A percentile compares a stretch with the other conserved stretches of the same genome.
Conservation (phyloP, 305 asterid genomes). For the Vinca major region DNA sequence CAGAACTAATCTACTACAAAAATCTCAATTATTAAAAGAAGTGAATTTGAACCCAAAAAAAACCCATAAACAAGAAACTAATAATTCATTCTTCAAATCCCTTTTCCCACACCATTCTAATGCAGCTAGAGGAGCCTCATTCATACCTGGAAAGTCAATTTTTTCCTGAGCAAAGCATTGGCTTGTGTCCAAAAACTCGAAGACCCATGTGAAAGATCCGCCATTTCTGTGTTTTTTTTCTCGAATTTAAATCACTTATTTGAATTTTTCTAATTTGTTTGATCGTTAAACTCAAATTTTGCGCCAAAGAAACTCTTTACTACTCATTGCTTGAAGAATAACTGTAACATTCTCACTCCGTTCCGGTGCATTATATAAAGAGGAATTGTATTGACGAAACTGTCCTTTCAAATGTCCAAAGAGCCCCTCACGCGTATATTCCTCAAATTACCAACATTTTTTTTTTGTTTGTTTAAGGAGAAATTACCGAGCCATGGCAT, state of each 20-base stretch:
- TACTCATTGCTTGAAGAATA: not conserved
- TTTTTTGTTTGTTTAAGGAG: too few species aligned
- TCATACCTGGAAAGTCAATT: conserved; percentile 70
- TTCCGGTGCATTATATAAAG: not conserved
- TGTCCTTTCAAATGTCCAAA: not conserved
- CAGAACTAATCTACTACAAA: not conserved
- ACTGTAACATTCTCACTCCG: not conserved
- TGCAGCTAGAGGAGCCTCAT: not conserved
- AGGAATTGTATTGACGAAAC: not conserved
- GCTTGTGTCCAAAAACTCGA: conserved; percentile 88
- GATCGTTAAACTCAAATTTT: not conserved
- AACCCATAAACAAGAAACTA: conserved; percentile 5
- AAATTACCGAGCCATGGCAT: too few species aligned
- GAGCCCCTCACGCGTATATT: too few species aligned
- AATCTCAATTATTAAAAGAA: not conserved
- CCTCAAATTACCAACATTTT: too few species aligned
- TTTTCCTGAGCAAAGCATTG: conserved; percentile 83
- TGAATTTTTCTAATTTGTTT: not conserved
- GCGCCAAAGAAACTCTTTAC: not conserved
- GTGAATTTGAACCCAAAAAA: not conserved
- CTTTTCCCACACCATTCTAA: not conserved
- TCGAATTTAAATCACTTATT: not conserved
- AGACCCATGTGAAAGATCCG: conserved; percentile 40
- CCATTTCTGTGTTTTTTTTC: conserved; percentile 25
- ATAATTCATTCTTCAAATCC: not conserved